Evolutionary conservation across 73 alveolate species (phyloP), one percentile per base, ranked within the genome.

Genomic region (Uronychia binucleata): DNA sequence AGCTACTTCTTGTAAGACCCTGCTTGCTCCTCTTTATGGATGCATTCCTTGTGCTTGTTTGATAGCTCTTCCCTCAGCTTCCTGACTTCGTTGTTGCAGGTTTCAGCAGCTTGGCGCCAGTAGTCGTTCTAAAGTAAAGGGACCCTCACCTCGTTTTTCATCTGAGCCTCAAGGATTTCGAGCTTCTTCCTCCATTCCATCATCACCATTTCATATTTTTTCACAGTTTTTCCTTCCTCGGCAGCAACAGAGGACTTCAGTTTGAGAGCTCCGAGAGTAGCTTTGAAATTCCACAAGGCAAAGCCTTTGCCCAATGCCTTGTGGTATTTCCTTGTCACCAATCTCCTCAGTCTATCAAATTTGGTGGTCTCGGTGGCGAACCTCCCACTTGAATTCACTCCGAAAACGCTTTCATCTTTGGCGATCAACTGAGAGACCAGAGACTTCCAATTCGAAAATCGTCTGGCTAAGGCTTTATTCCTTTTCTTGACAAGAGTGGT

Each of bases 391-490:
- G 77, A 59, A 46, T 25, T 78, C 14, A 1, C 28, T 1, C 46
- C 34, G 29, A 26, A 87, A 14, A 1, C 34, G 59, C 83, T 78
- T 86, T 8, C 77, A 59, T 26, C 77, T 83, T 79, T 86, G 34
- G 59, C 59, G 13, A 19, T 76, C 25, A 25, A 28, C 25, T 74
- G 34, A 8, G 27, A 5, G 27, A 29, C 28, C 27, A 78, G 34
- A 13, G 31, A 34, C 77, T 78, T 82, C 94, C 90, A 82, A 26
- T 82, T 81, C 34, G 57, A 31, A 58, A 88, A 81, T 26, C 87
- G n/a, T 75, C 57, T 88, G 30, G 88, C 86, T 26, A 8, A 0
- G 59, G 27, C 29, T 82, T 83, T 77, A 30, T 83, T 58, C 83
- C 74, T 35, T 32, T 88, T 80, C 35, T 88, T 88, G 30, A 11